phyloP scores from a whole-genome alignment of 2,329 filamentous ascomycete species.

The Berkeleyomyces rouxiae region DNA sequence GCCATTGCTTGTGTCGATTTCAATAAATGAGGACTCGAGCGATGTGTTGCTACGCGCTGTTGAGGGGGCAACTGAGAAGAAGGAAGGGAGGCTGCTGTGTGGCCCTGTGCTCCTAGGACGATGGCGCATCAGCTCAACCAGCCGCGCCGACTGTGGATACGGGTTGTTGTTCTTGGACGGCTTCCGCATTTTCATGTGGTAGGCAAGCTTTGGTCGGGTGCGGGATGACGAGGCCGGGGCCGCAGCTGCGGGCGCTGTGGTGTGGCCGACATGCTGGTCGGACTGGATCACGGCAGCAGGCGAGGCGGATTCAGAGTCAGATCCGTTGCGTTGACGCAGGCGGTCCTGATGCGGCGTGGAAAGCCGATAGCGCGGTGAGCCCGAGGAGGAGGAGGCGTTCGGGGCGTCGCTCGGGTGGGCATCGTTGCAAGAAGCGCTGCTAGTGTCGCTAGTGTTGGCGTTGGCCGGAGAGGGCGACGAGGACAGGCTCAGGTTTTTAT shows the following conservation, averaged over 20 bases:
- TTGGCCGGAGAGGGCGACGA: constrained; percentile 24
- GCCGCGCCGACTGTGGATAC: constrained; percentile 66
- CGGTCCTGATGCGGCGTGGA: constrained; percentile 3
- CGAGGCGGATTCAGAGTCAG: constrained; percentile 5
- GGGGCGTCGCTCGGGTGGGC: constrained; percentile 15
- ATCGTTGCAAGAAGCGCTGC: constrained; percentile 16
- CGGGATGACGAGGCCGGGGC: background rate
- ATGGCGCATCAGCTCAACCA: constrained; percentile 18
- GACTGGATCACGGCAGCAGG: background rate
- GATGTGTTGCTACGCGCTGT: constrained; percentile 9
- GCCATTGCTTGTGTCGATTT: constrained; percentile 10
- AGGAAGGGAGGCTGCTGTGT: constrained; percentile 12
- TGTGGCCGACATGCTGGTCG: constrained; percentile 1
- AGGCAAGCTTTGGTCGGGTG: constrained; percentile 8
- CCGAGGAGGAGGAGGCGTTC: background rate
- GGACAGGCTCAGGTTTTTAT: constrained; percentile 46
- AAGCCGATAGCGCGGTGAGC: constrained; percentile 4
- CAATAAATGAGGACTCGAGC: constrained; percentile 12
- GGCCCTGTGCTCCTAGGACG: constrained; percentile 2
- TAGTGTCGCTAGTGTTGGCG: constrained; percentile 17
- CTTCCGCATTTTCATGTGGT: constrained; percentile 14
- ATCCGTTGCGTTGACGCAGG: constrained; percentile 4
- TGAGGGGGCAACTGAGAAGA: constrained; percentile 8
- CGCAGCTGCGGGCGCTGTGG: background rate
- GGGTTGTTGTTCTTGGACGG: constrained; percentile 63